Evolutionary conservation across 2,329 filamentous ascomycete genomes (phyloP).

Genomic region (Cladosporium sp.): DNA sequence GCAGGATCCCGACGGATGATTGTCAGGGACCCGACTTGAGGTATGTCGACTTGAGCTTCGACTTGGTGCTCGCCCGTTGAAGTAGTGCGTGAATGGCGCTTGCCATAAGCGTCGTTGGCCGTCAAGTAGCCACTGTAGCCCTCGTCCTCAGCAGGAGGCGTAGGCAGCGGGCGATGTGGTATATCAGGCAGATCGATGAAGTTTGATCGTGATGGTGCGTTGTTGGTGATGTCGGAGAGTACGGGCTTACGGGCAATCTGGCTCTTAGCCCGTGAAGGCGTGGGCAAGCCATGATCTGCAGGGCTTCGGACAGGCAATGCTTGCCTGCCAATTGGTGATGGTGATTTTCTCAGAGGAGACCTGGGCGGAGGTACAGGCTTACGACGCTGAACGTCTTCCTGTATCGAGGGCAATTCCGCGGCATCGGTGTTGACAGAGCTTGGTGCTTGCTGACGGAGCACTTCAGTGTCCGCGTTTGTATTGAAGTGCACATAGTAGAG

Average conservation of each 20-base stretch:
- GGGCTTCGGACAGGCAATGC: conserved; percentile 20
- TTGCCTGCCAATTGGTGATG: conserved; percentile 15
- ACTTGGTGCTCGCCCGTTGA: conserved; percentile 4
- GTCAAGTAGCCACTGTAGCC: conserved; percentile 19
- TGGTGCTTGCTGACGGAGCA: conserved; percentile 25
- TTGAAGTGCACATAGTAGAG: conserved; percentile 89
- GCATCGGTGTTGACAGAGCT: conserved; percentile 21
- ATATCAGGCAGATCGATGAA: conserved; percentile 19
- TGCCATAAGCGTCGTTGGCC: conserved; percentile 21
- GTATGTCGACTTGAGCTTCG: conserved; percentile 18
- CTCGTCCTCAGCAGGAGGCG: conserved; percentile 23
- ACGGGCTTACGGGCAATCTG: conserved; percentile 25
- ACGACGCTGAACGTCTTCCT: conserved; percentile 14
- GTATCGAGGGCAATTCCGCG: conserved; percentile 16
- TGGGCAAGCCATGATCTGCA: neutral
- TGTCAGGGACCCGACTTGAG: conserved; percentile 31
- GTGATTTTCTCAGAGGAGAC: conserved; percentile 11
- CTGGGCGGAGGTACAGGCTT: conserved; percentile 19
- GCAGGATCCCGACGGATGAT: conserved; percentile 50
- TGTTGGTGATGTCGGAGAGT: neutral
- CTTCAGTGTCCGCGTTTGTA: conserved; percentile 51
- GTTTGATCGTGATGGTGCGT: neutral
- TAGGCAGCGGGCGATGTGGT: conserved; percentile 22
- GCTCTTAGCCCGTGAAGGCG: conserved; percentile 13
- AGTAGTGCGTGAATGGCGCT: conserved; percentile 21